Evolutionary conservation across 2,329 filamentous ascomycete genomes (phyloP), one percentile per base, ranked within the genome.

Genomic region (Leptosphaerulina australis): DNA sequence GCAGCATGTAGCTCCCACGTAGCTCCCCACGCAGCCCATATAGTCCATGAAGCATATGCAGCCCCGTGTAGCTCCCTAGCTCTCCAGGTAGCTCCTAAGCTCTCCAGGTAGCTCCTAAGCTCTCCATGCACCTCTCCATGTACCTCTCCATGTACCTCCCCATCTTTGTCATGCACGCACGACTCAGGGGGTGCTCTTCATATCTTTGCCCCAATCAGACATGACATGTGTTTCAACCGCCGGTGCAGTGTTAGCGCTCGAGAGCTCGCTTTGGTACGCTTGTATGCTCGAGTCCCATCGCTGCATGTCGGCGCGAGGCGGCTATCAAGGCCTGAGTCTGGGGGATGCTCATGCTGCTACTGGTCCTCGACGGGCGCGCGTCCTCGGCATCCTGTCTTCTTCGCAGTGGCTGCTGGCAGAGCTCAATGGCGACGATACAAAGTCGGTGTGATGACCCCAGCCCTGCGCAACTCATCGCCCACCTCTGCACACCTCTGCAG

Each of bases 381-480:
- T 37, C 44, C 49, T 34, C 31, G 33, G 33, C 48, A 59, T 64
- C 66, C 63, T 66, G 65, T 60, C 64, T 40, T 49, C 43, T 40
- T 21, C 14, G 51, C 50, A 65, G 44, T 67, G 60, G 60, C 53
- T 49, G 48, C 47, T 44, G 43, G 38, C 26, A 34, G 17, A 21
- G n/a, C 53, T 43, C 53, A 25, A 50, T 63, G 53, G 62, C 68
- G 50, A 64, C 62, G 61, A 66, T 64, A 64, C 57, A 66, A 60
- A 62, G 65, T 67, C 64, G 62, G 62, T 67, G 60, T 65, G 53
- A n/a, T n/a, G n/a, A n/a, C n/a, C 41, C 45, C 49, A 43, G 51
- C 51, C 39, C 53, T 44, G 55, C 53, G 41, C 63, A 58, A 61
- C 59, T 53, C 49, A 54, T 55, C 39, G 48, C 50, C 39, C 36